These are phyloP conservation scores for Penicilliopsis zonata DNA, from an alignment of 495 filamentous ascomycete genomes.

Conservation along the genomic window DNA sequence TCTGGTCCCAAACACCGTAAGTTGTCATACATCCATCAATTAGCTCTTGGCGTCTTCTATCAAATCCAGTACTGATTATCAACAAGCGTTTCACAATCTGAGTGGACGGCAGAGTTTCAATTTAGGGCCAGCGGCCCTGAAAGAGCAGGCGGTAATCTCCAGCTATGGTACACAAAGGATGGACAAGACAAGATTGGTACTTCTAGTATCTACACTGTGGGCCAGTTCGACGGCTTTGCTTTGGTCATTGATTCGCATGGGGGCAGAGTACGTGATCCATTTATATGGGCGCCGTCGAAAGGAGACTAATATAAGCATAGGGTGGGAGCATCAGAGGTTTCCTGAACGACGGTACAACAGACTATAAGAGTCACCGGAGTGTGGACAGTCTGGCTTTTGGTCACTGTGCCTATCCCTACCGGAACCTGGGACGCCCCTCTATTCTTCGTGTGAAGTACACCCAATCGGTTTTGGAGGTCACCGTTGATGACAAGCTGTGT, in stretches of 20 bases:
- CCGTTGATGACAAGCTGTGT: conserved; percentile 70
- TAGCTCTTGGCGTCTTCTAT: not conserved
- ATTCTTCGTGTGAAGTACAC: conserved; percentile 62
- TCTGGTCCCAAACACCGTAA: conserved; percentile 63
- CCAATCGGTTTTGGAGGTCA: conserved; percentile 53
- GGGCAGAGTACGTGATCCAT: conserved; percentile 39
- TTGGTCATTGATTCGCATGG: conserved; percentile 82
- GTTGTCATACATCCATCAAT: conserved; percentile 13
- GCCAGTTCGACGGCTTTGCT: conserved; percentile 74
- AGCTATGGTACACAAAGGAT: conserved; percentile 81
- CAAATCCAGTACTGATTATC: conserved; percentile 5
- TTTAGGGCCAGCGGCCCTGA: conserved; percentile 84
- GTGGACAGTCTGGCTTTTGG: conserved; percentile 86
- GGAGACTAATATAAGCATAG: conserved; percentile 20
- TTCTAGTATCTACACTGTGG: conserved; percentile 70
- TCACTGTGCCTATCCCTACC: conserved; percentile 82
- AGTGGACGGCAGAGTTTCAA: conserved; percentile 73
- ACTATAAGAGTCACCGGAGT: conserved; percentile 66
- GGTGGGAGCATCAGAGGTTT: conserved; percentile 79
- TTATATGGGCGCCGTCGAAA: not conserved
- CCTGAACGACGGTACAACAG: conserved; percentile 78
- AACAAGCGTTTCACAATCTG: conserved; percentile 33
- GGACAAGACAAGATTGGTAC: conserved; percentile 52
- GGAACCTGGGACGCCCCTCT: conserved; percentile 77
- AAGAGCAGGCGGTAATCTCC: conserved; percentile 75